A percentile compares a stretch with the other conserved stretches of the same genome.
Evolutionary conservation across 177 flowering plant species (phyloP).

Genomic region (Vitis hybrid): DNA sequence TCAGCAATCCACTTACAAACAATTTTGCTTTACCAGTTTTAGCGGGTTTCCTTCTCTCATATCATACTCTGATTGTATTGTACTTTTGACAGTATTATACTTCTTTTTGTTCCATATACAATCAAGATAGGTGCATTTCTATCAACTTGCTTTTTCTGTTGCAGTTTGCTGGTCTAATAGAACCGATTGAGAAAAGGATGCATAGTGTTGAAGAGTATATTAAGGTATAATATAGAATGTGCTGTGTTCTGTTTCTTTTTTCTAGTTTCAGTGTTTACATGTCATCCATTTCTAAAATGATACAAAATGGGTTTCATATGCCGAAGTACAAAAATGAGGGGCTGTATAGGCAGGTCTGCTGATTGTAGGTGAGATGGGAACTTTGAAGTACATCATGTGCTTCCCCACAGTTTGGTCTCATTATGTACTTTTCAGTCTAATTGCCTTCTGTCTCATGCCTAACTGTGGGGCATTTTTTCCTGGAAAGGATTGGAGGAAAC

Average conservation of each 20-base stretch:
- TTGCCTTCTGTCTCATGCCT: background rate
- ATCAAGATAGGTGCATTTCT: background rate
- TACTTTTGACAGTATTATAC: background rate
- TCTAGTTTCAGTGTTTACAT: background rate
- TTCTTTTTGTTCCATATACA: background rate
- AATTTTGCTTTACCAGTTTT: background rate
- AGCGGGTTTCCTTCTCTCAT: background rate
- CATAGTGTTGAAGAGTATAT: constrained; percentile 63
- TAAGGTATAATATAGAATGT: constrained; percentile 40
- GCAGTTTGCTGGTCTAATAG: constrained; percentile 69
- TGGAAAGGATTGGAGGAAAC: background rate
- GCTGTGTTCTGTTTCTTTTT: background rate
- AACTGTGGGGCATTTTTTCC: background rate
- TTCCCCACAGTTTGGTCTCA: background rate
- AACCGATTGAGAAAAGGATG: constrained; percentile 72
- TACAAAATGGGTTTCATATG: background rate
- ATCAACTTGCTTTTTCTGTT: constrained; percentile 3
- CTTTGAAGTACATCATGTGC: background rate
- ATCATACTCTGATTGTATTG: background rate
- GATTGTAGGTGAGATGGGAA: background rate
- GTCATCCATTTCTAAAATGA: background rate
- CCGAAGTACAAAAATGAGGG: background rate
- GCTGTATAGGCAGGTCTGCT: background rate
- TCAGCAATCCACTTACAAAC: background rate
- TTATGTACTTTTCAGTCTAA: background rate